Base-by-base conservation (phyloP, 371 early-diverging fungal species). In the Homolaphlyctis polyrhiza region DNA sequence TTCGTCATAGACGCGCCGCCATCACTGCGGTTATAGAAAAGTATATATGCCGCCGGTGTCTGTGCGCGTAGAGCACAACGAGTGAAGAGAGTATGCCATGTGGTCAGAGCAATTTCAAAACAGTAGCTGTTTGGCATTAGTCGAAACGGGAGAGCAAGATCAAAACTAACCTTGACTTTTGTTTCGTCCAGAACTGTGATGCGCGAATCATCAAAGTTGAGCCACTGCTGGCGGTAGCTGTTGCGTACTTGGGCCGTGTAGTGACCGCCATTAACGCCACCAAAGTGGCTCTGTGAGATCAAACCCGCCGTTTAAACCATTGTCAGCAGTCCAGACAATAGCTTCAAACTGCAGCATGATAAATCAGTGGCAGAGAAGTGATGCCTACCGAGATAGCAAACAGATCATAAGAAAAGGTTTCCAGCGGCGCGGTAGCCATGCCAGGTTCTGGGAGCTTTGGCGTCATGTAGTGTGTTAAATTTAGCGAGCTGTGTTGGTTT, bases 261-360 rank as follows among this genome's bases (percentile, higher is more conserved):
- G 69, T 97, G 98, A 0, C 98, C 98, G 36, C 93, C 90, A 52
- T 86, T 91, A 52, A 96, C 73, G 0, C 91, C 86, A 11, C 98
- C 98, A 70, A 86, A 92, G 67, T 97, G 98, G 69, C 95, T 96
- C 78, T 80, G 47, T n/a, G n/a, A n/a, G n/a, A n/a, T n/a, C n/a
- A n/a, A n/a, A n/a, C n/a, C n/a, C n/a, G n/a, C n/a, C n/a, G n/a
- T n/a, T n/a, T n/a, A n/a, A n/a, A n/a, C n/a, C n/a, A n/a, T n/a
- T n/a, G n/a, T n/a, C n/a, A n/a, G n/a, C n/a, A n/a, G n/a, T n/a
- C n/a, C n/a, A n/a, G n/a, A n/a, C n/a, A n/a, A n/a, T n/a, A n/a
- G n/a, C n/a, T n/a, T n/a, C n/a, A n/a, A 45, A 45, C 45, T 18
- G 16, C 45, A 45, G 23, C 45, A 23, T 45, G 23, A 16, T 18